These are phyloP conservation scores for Coniochaeta prunicola DNA, from an alignment of 2,329 filamentous ascomycete species.

Conservation along the genomic window DNA sequence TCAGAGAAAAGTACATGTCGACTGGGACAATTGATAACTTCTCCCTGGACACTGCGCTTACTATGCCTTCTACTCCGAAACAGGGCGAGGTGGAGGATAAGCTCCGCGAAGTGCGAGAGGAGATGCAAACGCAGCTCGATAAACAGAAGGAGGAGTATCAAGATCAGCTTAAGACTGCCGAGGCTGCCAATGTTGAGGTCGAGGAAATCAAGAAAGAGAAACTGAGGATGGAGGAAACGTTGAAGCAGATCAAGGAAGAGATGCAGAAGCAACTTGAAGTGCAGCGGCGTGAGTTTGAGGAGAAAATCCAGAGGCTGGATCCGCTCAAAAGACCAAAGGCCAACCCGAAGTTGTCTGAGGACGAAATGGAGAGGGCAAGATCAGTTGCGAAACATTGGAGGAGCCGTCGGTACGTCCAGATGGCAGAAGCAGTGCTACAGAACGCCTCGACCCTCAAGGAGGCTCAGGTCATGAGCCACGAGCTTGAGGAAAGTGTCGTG, in stretches of 20 bases:
- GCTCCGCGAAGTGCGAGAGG: slow-evolving; percentile 67
- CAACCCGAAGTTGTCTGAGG: slow-evolving; percentile 59
- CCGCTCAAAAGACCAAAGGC: slow-evolving; percentile 54
- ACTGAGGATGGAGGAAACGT: slow-evolving; percentile 72
- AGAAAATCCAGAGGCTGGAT: slow-evolving; percentile 71
- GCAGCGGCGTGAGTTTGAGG: slow-evolving; percentile 79
- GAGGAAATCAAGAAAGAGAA: slow-evolving; percentile 82
- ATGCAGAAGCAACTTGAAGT: slow-evolving; percentile 81
- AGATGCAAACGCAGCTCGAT: slow-evolving; percentile 77
- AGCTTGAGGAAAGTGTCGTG: slow-evolving; percentile 84
- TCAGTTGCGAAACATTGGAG: slow-evolving; percentile 69
- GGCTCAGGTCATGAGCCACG: slow-evolving; percentile 95
- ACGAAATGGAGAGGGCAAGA: slow-evolving; percentile 65
- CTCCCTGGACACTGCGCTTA: slow-evolving; percentile 87
- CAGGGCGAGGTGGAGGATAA: slow-evolving; percentile 69
- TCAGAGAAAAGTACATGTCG: slow-evolving; percentile 92
- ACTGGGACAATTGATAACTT: slow-evolving; percentile 94
- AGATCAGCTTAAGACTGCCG: slow-evolving; percentile 67
- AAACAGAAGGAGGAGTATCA: slow-evolving; percentile 78
- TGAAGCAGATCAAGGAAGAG: slow-evolving; percentile 72
- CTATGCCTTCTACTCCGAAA: slow-evolving; percentile 87
- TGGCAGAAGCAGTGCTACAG: slow-evolving; percentile 87
- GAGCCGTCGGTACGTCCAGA: slow-evolving; percentile 78
- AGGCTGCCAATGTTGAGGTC: slow-evolving; percentile 68
- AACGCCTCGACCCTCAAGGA: slow-evolving; percentile 86